Base-by-base conservation (phyloP, 83 land plant species). In the Picea abies region DNA sequence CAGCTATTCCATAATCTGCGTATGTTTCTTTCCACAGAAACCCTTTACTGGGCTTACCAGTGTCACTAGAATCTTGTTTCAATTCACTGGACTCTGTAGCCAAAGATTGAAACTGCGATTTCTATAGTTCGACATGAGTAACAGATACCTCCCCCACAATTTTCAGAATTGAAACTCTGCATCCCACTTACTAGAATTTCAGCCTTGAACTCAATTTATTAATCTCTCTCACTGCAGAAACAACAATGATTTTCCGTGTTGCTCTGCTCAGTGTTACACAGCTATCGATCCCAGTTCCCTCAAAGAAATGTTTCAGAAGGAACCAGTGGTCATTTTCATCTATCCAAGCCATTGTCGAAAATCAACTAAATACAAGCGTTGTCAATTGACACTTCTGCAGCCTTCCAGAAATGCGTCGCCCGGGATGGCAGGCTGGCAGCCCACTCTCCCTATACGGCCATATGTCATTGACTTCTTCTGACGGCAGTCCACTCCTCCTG, bases 281-380 rank as follows among this genome's bases (percentile, higher is more conserved):
- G 68, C 56, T 10, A 56, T 52, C 47, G 76, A 56, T 69, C 39
- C 61, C 37, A 17, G 4, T 82, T 29, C 60, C 75, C 29, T 79
- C 86, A 80, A 83, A 4, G 79, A 22, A 82, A 23, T 80, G 25
- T 68, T 90, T 89, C 15, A 94, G 92, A 79, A 90, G 89, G 83
- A 92, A 92, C 85, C 90, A 89, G 10, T 44, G 73, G 3, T 83
- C 94, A 60, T 83, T 61, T 62, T 84, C 89, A 87, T 94, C 96
- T 83, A 94, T 92, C 96, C 96, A 94, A 16, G 93, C 96, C 63
- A 94, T 83, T 47, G 84, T 61, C 65, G 83, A 77, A 90, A 87
- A 81, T 94, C 92, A 26, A 94, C 83, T n/a, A n/a, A n/a, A n/a
- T n/a, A n/a, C n/a, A n/a, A n/a, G n/a, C n/a, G n/a, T n/a, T n/a